phyloP scores from a whole-genome alignment of 1,284 basidiomycete species.

The Acaromyces ingoldii region DNA sequence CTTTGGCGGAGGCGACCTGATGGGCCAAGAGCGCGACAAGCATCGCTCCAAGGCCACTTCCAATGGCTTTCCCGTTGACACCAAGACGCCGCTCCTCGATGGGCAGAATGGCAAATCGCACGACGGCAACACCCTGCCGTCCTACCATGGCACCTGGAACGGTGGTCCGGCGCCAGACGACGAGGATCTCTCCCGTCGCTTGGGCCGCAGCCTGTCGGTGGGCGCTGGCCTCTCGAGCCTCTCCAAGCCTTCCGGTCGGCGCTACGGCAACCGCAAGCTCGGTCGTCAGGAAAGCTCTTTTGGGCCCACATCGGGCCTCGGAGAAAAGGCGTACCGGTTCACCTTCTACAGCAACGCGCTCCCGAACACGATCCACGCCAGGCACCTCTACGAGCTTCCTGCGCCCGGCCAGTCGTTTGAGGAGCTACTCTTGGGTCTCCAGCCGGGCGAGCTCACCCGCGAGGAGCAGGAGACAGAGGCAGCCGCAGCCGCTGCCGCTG shows the following conservation, averaged over 20 bases:
- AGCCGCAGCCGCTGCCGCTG: too few species aligned
- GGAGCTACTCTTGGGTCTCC: constrained; percentile 73
- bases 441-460: too few species aligned
- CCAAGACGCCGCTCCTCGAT: constrained; percentile 51
- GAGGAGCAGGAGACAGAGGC: too few species aligned
- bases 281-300: too few species aligned
- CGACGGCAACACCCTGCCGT: background rate
- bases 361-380: constrained; percentile 87
- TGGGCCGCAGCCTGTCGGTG: constrained; percentile 1
- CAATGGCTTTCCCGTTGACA: constrained; percentile 20
- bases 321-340: constrained; percentile 78
- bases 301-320: background rate
- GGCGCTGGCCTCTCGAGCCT: constrained; percentile 1
- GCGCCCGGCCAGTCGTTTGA: constrained; percentile 89
- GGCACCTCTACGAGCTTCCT: constrained; percentile 86
- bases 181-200: too few species aligned
- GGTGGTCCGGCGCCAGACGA: background rate
- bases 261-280: too few species aligned
- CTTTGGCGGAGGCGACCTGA: constrained; percentile 53
- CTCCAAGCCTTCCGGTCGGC: too few species aligned
- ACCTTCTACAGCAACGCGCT: constrained; percentile 96
- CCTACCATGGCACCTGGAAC: constrained; percentile 3
- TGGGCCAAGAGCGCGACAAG: constrained; percentile 4
- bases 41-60: background rate
- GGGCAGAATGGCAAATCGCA: too few species aligned